Evolutionary conservation across 1,284 basidiomycete species (phyloP), one percentile per base, ranked within the genome.

Genomic region (Sanguinoderma infundibulare): DNA sequence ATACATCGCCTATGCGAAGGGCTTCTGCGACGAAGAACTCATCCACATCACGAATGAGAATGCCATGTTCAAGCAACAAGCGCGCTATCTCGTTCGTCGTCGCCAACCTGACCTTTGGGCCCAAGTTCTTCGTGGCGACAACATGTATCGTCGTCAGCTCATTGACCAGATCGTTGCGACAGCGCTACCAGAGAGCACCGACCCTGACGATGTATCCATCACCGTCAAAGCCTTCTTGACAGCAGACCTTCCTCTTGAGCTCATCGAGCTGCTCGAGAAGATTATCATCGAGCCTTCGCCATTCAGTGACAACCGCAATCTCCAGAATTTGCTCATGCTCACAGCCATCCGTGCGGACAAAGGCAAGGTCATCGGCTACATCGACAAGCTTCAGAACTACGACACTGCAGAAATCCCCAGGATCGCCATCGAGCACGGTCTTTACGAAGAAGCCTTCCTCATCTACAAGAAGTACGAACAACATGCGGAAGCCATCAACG

Each of bases 21-120:
- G 98, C 67, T 93, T 98, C 81, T 99, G 98, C 74, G 98, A 99
- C 70, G 96, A 99, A 12, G 98, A 99, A 78, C 87, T 99, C 68
- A 96, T 99, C 74, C 78, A 87, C 35, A 97, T 99, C 77, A 99
- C 98, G 58, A 99, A 99, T 75, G 97, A 98, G 70, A 99, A 99
- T 81, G 92, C 96, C 35, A 99, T 99, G 98, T 99, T 98, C 87
- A 99, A 99, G 81, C 97, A 99, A 74, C 98, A 99, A 78, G 94
- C 98, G 57, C 90, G 98, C 40, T 99, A 99, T 80, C 89, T 99
- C 64, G 95, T 98, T 74, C 98, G 97, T 81, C 90, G 98, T 67
- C 93, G 97, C 65, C 91, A 96, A 67, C 88, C 94, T 26, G 97
- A 99, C 67, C 89, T 99, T 49, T 99, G 98, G 98, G 89, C 91